These are phyloP conservation scores for Hypocrella siamensis DNA, from an alignment of 2,329 filamentous ascomycete species.

Conservation along the genomic window DNA sequence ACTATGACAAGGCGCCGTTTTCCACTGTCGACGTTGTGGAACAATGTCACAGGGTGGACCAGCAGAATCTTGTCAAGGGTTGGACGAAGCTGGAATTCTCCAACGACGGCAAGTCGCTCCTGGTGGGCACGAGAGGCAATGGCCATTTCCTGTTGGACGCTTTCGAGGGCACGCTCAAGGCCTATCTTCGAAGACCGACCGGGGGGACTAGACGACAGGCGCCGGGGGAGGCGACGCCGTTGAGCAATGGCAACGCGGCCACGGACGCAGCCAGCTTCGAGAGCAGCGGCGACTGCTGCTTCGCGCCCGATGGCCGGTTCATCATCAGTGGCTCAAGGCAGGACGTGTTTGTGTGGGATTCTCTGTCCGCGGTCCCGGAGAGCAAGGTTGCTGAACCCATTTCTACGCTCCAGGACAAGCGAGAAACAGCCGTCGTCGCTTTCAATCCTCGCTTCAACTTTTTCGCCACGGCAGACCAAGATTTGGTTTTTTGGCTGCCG, in stretches of 20 bases:
- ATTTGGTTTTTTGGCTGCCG: slow-evolving; percentile 65
- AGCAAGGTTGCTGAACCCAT: slow-evolving; percentile 47
- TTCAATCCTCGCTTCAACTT: slow-evolving; percentile 90
- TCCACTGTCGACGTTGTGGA: slow-evolving; percentile 67
- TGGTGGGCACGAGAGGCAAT: slow-evolving; percentile 68
- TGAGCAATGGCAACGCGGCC: slow-evolving; percentile 13
- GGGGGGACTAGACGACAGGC: slow-evolving; percentile 36
- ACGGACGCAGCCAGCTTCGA: slow-evolving; percentile 25
- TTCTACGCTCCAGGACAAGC: slow-evolving; percentile 49
- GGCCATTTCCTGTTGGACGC: slow-evolving; percentile 91
- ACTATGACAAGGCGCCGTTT: slow-evolving; percentile 87
- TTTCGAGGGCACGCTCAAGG: slow-evolving; percentile 67
- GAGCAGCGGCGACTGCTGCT: slow-evolving; percentile 66
- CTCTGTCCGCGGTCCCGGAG: slow-evolving; percentile 37
- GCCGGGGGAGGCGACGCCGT: slow-evolving; percentile 30
- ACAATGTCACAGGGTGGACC: slow-evolving; percentile 28
- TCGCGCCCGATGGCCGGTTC: slow-evolving; percentile 78
- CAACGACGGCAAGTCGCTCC: slow-evolving; percentile 80
- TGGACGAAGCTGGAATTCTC: slow-evolving; percentile 94
- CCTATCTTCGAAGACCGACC: slow-evolving; percentile 48
- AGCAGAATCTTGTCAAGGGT: slow-evolving; percentile 45
- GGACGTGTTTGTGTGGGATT: slow-evolving; percentile 79
- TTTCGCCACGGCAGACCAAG: slow-evolving; percentile 77
- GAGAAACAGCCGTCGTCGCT: slow-evolving; percentile 58
- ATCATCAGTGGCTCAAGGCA: slow-evolving; percentile 64